These are phyloP conservation scores for Hamamelis virginiana DNA, from an alignment of 164 flowering plant genomes.

Conservation along the genomic window DNA sequence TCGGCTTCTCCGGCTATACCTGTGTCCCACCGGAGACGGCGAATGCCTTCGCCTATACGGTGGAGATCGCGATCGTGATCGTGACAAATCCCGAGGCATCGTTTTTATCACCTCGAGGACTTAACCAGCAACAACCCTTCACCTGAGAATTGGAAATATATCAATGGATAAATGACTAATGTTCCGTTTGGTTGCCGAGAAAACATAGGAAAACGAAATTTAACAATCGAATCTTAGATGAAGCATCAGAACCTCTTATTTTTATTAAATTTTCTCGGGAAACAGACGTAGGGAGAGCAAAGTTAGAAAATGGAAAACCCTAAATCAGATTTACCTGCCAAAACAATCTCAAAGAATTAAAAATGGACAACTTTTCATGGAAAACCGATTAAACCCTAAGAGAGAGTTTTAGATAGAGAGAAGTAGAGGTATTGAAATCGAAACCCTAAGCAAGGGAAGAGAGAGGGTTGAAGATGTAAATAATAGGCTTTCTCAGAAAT, in stretches of 20 bases:
- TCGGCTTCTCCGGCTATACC: slow-evolving; percentile 61
- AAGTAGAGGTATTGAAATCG: not conserved
- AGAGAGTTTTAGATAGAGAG: not conserved
- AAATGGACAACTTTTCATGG: not conserved
- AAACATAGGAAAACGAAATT: too few relatives aligned
- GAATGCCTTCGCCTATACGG: slow-evolving; percentile 57
- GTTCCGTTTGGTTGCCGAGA: too few relatives aligned
- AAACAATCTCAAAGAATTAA: not conserved
- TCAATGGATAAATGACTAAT: not conserved
- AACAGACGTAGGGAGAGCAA: not conserved
- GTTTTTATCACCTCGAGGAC: slow-evolving; percentile 10
- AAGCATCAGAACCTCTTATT: not conserved
- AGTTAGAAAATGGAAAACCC: not conserved
- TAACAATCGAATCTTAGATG: too few relatives aligned
- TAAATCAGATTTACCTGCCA: not conserved
- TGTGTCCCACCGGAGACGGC: slow-evolving; percentile 51
- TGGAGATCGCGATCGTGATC: slow-evolving; percentile 49
- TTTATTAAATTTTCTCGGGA: not conserved
- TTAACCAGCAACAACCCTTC: not conserved
- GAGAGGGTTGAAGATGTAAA: not conserved
- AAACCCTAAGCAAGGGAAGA: not conserved
- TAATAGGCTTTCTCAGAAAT: not conserved
- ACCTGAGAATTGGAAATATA: not conserved
- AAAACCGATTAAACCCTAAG: not conserved
- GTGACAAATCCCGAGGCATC: slow-evolving; percentile 56